These are phyloP conservation scores for Dendrocalamus sinicus DNA, from an alignment of 176 grass and related monocot genomes.

Conservation along the genomic window DNA sequence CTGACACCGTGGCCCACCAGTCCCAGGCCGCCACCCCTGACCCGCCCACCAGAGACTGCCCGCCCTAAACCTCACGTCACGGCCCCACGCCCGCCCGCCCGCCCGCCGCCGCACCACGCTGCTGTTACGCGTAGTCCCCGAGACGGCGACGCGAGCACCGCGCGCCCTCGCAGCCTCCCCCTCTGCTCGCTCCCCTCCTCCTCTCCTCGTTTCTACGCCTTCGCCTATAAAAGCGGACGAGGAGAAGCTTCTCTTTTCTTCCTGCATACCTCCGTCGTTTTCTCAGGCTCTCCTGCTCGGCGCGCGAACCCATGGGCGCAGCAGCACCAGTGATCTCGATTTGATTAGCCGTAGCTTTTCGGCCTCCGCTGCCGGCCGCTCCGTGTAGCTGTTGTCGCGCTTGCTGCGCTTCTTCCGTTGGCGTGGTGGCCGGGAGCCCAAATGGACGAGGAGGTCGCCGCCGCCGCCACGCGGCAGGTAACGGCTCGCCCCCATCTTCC, in stretches of 20 bases:
- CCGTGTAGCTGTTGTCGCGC: not conserved
- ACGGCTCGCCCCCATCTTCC: not conserved
- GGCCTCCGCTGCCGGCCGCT: constrained; percentile 5
- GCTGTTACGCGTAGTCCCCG: constrained; percentile 34
- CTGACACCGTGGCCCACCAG: not conserved
- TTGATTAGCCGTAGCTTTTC: not conserved
- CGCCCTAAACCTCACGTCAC: not conserved
- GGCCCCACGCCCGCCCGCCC: not conserved
- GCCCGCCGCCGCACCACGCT: constrained; percentile 43
- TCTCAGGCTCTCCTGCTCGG: not conserved
- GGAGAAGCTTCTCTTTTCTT: constrained; percentile 32
- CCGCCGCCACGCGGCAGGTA: constrained; percentile 51
- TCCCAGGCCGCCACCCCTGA: not conserved
- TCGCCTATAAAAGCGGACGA: constrained; percentile 34
- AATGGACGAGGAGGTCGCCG: constrained; percentile 60
- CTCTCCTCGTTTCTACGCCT: not conserved
- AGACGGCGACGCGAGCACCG: constrained; percentile 48
- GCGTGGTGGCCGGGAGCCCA: constrained; percentile 11
- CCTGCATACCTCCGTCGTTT: constrained; percentile 4
- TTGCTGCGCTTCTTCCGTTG: not conserved
- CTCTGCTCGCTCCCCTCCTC: not conserved
- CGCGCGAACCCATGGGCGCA: not conserved
- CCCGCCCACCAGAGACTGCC: not conserved
- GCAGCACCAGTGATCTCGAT: not conserved
- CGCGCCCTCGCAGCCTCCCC: not conserved